Conservation (phyloP, 2,329 filamentous ascomycete species). For the Penicillium sp. region DNA sequence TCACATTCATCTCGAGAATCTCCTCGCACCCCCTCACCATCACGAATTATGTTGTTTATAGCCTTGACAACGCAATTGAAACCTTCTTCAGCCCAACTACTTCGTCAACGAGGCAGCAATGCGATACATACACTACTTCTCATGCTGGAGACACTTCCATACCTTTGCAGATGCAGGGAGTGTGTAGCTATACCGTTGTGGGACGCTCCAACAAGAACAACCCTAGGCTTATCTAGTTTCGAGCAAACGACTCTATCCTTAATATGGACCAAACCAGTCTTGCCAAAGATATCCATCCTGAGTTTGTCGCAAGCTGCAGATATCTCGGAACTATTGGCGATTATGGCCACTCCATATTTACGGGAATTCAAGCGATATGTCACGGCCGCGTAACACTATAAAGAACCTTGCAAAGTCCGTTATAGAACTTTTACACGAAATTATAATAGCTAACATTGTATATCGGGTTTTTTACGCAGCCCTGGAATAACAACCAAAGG, state of each 20-base stretch:
- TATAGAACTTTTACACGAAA: conserved; percentile 1
- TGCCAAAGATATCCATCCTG: conserved; percentile 11
- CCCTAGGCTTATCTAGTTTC: conserved; percentile 18
- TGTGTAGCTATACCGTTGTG: conserved; percentile 17
- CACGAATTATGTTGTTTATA: conserved; percentile 18
- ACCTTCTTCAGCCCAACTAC: conserved; percentile 17
- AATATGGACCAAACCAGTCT: conserved; percentile 7
- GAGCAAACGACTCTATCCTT: conserved; percentile 13
- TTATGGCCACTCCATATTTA: conserved; percentile 20
- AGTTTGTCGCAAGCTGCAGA: conserved; percentile 22
- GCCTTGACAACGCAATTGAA: conserved; percentile 11
- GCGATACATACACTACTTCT: conserved; percentile 13
- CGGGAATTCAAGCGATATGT: conserved; percentile 17
- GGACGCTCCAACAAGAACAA: conserved; percentile 12
- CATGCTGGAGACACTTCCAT: conserved; percentile 6
- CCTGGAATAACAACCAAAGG: conserved; percentile 19
- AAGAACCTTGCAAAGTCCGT: conserved; percentile 22
- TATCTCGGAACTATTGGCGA: conserved; percentile 18
- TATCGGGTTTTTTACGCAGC: conserved; percentile 22
- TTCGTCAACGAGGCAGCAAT: conserved; percentile 17
- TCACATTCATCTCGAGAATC: too few relatives aligned
- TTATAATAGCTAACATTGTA: conserved; percentile 9
- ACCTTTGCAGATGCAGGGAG: conserved; percentile 16
- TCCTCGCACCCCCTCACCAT: too few relatives aligned
- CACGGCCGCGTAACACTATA: conserved; percentile 15